A percentile compares a stretch with the other conserved stretches of the same genome.
These are phyloP conservation scores for Eutypella sp. DNA, from an alignment of 2,329 filamentous ascomycete genomes.

Conservation along the genomic window DNA sequence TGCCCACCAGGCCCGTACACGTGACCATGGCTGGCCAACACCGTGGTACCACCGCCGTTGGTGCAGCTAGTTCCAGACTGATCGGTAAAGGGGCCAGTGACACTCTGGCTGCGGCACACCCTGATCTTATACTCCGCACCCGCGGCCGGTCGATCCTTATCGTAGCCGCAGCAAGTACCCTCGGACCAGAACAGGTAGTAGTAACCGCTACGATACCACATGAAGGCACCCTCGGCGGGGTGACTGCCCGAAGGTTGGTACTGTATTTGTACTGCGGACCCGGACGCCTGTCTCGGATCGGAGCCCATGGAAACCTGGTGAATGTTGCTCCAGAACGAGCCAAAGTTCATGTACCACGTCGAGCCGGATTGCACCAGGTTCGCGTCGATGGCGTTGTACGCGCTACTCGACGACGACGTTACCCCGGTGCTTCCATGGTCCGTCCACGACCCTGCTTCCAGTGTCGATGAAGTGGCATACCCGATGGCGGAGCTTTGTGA, in stretches of 20 bases:
- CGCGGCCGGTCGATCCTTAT: conserved; percentile 41
- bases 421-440: conserved; percentile 52
- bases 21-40: conserved; percentile 51
- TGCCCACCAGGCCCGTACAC: conserved; percentile 62
- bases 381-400: conserved; percentile 55
- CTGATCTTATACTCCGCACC: conserved; percentile 63
- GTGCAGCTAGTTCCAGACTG: conserved; percentile 47
- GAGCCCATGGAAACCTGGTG: conserved; percentile 49
- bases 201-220: conserved; percentile 50
- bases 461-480: conserved; percentile 33
- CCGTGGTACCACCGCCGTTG: conserved; percentile 50
- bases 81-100: conserved; percentile 54
- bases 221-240: conserved; percentile 51
- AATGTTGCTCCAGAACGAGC: conserved; percentile 61
- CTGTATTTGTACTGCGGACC: conserved; percentile 14
- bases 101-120: conserved; percentile 53
- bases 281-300: conserved; percentile 23
- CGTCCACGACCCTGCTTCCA: conserved; percentile 51
- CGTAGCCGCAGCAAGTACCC: conserved; percentile 59
- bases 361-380: conserved; percentile 39
- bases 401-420: conserved; percentile 30
- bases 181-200: conserved; percentile 62
- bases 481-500: conserved; percentile 56
- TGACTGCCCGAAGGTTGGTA: conserved; percentile 47
- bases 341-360: conserved; percentile 50